Base-by-base conservation (phyloP, 805 yeast genomes). In the Crinitomyces ghanaensis region DNA sequence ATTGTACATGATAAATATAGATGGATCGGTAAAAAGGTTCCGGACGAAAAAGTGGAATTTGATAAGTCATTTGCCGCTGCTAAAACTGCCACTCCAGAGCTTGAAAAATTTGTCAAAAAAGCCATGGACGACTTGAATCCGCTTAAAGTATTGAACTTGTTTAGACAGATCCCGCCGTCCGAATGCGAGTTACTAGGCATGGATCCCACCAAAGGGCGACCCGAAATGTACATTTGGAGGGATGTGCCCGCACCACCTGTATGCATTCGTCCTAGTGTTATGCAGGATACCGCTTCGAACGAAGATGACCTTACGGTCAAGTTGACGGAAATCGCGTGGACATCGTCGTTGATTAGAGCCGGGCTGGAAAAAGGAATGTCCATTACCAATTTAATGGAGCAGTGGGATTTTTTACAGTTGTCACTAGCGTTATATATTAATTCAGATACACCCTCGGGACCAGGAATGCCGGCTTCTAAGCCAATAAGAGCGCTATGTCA, bases 181-280 rank as follows among this genome's bases (percentile, higher is more conserved):
- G 98, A 91, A 51, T 86, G 95, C 60, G 96, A 88, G 57, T 66
- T 91, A 13, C 61, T 91, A 20, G 99, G 98, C 35, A 74, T 91
- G 34, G 91, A 91, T 50, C 72, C 95, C 1, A 69, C 82, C 3
- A 71, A 74, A 45, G 95, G 96, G 30, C 69, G 96, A 44, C 98
- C 97, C 4, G 97, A 88, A 59, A 83, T 80, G 68, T 91, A 86
- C 55, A 73, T 91, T 25, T 91, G 98, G 99, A 72, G 94, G 51
- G 91, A 86, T 53, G 68, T 91, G 35, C 98, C 98, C 0, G 97
- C 97, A 0, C 98, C 99, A 1, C 99, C 99, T 0, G 96, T 93
- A 13, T 91, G 98, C 66, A 91, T 91, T 36, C 73, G 99, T 45
- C 99, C 99, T 3, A 86, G 97, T 4, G 97, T 91, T 19, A 84